phyloP scores from a whole-genome alignment of 305 asterid genomes.

The Fraxinus platypoda region DNA sequence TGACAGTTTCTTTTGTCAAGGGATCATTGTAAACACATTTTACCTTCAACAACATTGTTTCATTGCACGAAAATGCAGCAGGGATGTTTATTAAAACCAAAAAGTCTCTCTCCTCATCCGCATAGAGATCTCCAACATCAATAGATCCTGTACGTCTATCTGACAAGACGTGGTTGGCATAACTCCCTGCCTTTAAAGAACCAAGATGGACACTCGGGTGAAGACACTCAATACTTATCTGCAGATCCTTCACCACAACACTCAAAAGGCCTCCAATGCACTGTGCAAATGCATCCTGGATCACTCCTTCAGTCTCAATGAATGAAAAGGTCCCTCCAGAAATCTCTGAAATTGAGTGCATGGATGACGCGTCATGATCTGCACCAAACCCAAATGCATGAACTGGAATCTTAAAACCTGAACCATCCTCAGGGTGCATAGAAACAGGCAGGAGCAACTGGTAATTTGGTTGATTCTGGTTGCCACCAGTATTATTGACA shows the following conservation, averaged over 20 bases:
- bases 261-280: conserved; percentile 95
- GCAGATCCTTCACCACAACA: conserved; percentile 74
- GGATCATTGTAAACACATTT: conserved; percentile 68
- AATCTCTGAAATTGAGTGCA: conserved; percentile 83
- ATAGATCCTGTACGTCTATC: conserved; percentile 53
- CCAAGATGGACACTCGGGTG: conserved; percentile 46
- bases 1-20: conserved; percentile 53
- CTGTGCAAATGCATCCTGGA: conserved; percentile 95
- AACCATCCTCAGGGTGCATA: conserved; percentile 49
- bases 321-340: conserved; percentile 94
- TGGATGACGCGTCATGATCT: conserved; percentile 79
- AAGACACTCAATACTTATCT: conserved; percentile 45
- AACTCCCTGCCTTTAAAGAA: conserved; percentile 69
- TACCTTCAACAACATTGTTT: conserved; percentile 59
- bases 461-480: conserved; percentile 44
- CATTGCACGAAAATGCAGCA: conserved; percentile 35
- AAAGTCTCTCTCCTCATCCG: conserved; percentile 92
- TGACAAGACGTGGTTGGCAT: conserved; percentile 40
- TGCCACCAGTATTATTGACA: conserved; percentile 33
- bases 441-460: conserved; percentile 70
- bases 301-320: conserved; percentile 83
- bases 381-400: conserved; percentile 86
- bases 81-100: conserved; percentile 65
- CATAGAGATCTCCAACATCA: conserved; percentile 78
- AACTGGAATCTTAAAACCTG: conserved; percentile 65